These are phyloP conservation scores for Aspergillus incahuasiensis DNA, from an alignment of 495 filamentous ascomycete genomes.

Conservation along the genomic window DNA sequence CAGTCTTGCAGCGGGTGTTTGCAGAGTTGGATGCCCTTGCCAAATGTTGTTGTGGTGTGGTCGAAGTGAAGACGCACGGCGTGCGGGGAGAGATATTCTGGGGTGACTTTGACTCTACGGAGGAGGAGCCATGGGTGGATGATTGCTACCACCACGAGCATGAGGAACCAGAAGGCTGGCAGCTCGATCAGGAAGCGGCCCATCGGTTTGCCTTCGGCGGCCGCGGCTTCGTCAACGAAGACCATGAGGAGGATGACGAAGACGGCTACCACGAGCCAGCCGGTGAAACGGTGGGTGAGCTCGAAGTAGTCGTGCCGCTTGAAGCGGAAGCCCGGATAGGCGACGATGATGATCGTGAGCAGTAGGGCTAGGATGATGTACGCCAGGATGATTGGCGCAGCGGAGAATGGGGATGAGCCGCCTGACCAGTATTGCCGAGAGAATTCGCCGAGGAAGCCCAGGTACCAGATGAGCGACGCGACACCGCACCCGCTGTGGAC, in stretches of 20 bases:
- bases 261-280: conserved; percentile 49
- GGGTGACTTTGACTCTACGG: conserved; percentile 50
- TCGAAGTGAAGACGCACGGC: conserved; percentile 68
- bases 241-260: conserved; percentile 37
- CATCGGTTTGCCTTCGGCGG: conserved; percentile 20
- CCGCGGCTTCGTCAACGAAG: conserved; percentile 32
- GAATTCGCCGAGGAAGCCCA: conserved; percentile 50
- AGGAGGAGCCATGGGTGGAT: conserved; percentile 41
- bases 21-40: conserved; percentile 45
- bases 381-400: conserved; percentile 30
- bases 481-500: conserved; percentile 70
- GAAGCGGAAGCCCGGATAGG: conserved; percentile 41
- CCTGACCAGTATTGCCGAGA: conserved; percentile 40
- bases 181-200: conserved; percentile 33
- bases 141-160: conserved; percentile 35
- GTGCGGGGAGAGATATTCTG: conserved; percentile 63
- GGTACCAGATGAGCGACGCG: conserved; percentile 66
- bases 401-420: conserved; percentile 19
- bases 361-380: conserved; percentile 40
- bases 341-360: conserved; percentile 38
- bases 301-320: conserved; percentile 54
- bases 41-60: conserved; percentile 45
- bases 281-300: conserved; percentile 51
- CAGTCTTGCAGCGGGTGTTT: conserved; percentile 64
- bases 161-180: conserved; percentile 42